These are phyloP conservation scores for Verticillium longisporum DNA, from an alignment of 2,329 filamentous ascomycete genomes.

Conservation along the genomic window DNA sequence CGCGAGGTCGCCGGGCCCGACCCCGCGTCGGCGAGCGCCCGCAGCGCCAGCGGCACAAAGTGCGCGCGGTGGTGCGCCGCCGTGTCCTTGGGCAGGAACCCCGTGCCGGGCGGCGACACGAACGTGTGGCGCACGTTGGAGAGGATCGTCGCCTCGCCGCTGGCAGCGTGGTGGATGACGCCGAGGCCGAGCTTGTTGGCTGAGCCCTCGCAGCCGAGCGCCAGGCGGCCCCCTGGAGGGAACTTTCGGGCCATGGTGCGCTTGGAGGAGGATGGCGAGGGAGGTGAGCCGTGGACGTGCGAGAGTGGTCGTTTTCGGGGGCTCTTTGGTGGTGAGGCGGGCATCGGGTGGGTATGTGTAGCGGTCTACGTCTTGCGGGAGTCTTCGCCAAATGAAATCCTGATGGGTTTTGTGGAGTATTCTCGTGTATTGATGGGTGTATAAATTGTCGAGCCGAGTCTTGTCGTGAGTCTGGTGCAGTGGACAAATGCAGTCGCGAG, in stretches of 20 bases:
- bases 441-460: no score
- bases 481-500: not conserved
- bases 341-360: not conserved
- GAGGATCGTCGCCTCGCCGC: slow-evolving; percentile 60
- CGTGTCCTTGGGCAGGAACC: slow-evolving; percentile 95
- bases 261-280: slow-evolving; percentile 4
- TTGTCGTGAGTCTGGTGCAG: not conserved
- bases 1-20: slow-evolving; percentile 62
- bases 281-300: not conserved
- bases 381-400: no score
- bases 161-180: slow-evolving; percentile 70
- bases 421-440: no score
- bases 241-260: slow-evolving; percentile 15
- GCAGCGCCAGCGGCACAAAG: slow-evolving; percentile 75
- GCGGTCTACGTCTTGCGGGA: no score
- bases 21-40: slow-evolving; percentile 65
- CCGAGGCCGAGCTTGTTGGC: slow-evolving; percentile 97
- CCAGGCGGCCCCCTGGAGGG: slow-evolving; percentile 34
- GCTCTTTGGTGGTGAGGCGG: not conserved
- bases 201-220: slow-evolving; percentile 72
- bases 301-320: not conserved
- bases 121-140: slow-evolving; percentile 95
- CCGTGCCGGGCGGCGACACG: slow-evolving; percentile 81
- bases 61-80: slow-evolving; percentile 83
- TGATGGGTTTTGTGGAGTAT: no score